phyloP scores from a whole-genome alignment of 768 basidiomycete genomes.

The Mycena galericulata region DNA sequence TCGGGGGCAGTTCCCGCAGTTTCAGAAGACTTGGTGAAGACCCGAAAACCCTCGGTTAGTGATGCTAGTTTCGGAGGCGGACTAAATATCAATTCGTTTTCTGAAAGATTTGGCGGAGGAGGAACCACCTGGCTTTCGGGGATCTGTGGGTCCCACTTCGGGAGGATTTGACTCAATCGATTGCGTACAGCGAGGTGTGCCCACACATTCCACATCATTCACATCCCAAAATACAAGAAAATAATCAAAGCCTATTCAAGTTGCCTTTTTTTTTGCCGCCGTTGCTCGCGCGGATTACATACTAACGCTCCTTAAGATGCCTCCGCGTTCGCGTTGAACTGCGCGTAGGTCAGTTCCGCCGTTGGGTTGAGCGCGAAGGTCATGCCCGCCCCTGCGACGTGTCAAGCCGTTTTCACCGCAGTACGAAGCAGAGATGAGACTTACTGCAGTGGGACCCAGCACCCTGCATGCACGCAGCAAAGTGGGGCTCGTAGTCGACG shows the following conservation, averaged over 20 bases:
- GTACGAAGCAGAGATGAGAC: neutral
- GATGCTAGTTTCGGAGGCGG: too few relatives aligned
- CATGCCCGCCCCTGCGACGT: constrained; percentile 30
- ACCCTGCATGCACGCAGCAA: constrained; percentile 35
- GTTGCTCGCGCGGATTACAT: too few relatives aligned
- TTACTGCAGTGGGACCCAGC: constrained; percentile 33
- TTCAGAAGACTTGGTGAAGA: too few relatives aligned
- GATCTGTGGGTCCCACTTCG: constrained; percentile 2
- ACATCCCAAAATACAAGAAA: too few relatives aligned
- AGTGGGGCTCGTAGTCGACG: constrained; percentile 36
- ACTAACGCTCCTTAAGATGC: constrained; percentile 24
- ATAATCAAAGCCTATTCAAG: too few relatives aligned
- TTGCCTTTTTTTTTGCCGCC: too few relatives aligned
- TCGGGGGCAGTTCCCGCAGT: too few relatives aligned
- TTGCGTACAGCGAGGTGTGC: neutral
- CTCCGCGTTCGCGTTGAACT: constrained; percentile 34
- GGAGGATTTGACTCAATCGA: neutral
- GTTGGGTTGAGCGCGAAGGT: constrained; percentile 35
- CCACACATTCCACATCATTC: too few relatives aligned
- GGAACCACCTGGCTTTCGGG: neutral
- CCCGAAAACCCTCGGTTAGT: too few relatives aligned
- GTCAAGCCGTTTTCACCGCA: neutral
- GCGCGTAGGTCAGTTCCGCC: constrained; percentile 27
- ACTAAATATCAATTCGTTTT: too few relatives aligned
- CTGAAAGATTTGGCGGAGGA: too few relatives aligned